Percentiles rank a stretch among this genome's conserved stretches.
phyloP scores from a whole-genome alignment of 2,329 filamentous ascomycete genomes.

The Clarireedia sp. region DNA sequence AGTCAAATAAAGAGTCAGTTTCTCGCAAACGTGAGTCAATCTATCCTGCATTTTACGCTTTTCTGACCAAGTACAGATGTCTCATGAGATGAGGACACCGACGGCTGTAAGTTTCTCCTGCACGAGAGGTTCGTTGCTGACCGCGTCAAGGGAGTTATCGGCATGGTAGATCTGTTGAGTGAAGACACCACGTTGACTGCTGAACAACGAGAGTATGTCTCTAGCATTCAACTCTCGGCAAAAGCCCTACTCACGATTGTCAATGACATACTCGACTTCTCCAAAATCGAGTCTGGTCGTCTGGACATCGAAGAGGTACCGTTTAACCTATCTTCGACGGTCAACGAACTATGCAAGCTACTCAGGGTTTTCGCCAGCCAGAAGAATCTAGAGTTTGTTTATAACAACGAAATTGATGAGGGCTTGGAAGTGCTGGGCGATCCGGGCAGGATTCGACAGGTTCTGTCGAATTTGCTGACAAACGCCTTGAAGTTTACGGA shows the following conservation, averaged over 20 bases:
- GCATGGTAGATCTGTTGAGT: constrained; percentile 22
- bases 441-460: constrained; percentile 66
- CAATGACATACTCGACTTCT: constrained; percentile 64
- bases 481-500: constrained; percentile 80
- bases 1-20: constrained; percentile 23
- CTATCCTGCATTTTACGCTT: no score
- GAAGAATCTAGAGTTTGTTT: constrained; percentile 36
- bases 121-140: background rate
- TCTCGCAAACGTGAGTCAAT: constrained; percentile 19
- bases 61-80: constrained; percentile 17
- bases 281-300: constrained; percentile 68
- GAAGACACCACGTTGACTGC: constrained; percentile 18
- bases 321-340: constrained; percentile 40
- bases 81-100: constrained; percentile 23
- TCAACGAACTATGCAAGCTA: constrained; percentile 46
- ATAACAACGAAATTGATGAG: constrained; percentile 62
- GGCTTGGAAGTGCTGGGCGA: constrained; percentile 55
- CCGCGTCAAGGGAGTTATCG: constrained; percentile 18
- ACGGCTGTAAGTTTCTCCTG: constrained; percentile 15
- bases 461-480: constrained; percentile 71
- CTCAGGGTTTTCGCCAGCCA: constrained; percentile 63
- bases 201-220: constrained; percentile 21
- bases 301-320: constrained; percentile 64
- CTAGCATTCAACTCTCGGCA: constrained; percentile 20
- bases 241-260: constrained; percentile 42